These are phyloP conservation scores for Penicillium palitans DNA, from an alignment of 2,329 filamentous ascomycete species.

Conservation along the genomic window DNA sequence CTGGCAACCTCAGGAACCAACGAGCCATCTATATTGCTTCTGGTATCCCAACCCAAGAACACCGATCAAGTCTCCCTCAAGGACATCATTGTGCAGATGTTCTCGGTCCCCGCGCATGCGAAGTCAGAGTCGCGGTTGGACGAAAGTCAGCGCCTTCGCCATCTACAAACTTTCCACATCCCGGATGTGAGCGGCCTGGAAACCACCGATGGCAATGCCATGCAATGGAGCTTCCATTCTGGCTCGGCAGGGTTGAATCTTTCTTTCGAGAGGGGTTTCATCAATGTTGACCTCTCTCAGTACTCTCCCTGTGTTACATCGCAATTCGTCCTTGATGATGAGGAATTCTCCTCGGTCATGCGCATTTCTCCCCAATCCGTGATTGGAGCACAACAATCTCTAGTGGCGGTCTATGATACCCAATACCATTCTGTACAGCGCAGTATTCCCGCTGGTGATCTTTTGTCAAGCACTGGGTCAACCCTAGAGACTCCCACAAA, in stretches of 20 bases:
- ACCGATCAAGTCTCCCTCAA: conserved; percentile 31
- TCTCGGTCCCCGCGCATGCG: conserved; percentile 36
- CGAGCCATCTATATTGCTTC: conserved; percentile 39
- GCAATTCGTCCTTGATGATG: conserved; percentile 40
- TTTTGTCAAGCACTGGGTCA: conserved; percentile 28
- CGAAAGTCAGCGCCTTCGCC: conserved; percentile 36
- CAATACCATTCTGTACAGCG: conserved; percentile 49
- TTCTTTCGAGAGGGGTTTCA: conserved; percentile 42
- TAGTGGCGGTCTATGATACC: conserved; percentile 49
- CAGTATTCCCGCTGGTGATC: conserved; percentile 37
- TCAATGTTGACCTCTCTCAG: conserved; percentile 46
- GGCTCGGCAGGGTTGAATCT: conserved; percentile 41
- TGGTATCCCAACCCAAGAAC: conserved; percentile 42
- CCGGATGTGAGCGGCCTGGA: conserved; percentile 33
- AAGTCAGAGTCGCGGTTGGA: conserved; percentile 19
- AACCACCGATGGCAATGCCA: conserved; percentile 24
- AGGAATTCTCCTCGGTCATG: conserved; percentile 44
- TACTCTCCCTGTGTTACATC: conserved; percentile 42
- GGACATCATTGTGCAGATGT: conserved; percentile 43
- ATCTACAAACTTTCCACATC: conserved; percentile 39
- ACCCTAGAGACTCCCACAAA: conserved; percentile 29
- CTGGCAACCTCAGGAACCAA: conserved; percentile 28
- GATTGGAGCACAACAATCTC: conserved; percentile 43
- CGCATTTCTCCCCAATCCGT: conserved; percentile 46
- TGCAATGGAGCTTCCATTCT: conserved; percentile 45